A percentile compares a stretch with the other conserved stretches of the same genome.
Conservation (phyloP, 371 early-diverging fungal species). For the Hamiltosporidium tvaerminnensis region DNA sequence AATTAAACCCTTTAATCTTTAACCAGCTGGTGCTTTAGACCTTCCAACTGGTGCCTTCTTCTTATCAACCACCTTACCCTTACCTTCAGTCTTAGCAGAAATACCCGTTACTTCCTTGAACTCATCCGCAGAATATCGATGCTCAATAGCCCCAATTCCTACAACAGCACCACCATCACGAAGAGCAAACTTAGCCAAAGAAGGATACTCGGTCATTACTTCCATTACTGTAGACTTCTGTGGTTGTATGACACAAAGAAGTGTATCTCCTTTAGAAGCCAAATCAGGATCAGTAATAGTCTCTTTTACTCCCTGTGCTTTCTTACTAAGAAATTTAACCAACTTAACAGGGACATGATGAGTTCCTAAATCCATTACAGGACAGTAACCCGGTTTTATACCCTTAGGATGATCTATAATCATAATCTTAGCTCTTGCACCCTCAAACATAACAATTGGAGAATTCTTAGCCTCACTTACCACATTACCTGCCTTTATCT, state of each 20-base stretch:
- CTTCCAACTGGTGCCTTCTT: not conserved
- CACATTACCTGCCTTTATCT: slow-evolving; percentile 44
- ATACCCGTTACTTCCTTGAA: not conserved
- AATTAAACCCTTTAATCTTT: no score
- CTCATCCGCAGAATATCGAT: not conserved
- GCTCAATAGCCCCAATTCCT: slow-evolving; percentile 35
- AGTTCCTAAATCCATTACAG: slow-evolving; percentile 43
- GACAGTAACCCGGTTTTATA: slow-evolving; percentile 45
- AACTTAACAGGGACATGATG: slow-evolving; percentile 41
- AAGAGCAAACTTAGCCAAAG: slow-evolving; percentile 45
- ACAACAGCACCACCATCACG: slow-evolving; percentile 49
- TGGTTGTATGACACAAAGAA: slow-evolving; percentile 34
- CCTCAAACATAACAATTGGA: slow-evolving; percentile 21
- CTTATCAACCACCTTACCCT: not conserved
- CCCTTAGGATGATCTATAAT: slow-evolving; percentile 30
- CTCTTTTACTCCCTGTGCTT: slow-evolving; percentile 7
- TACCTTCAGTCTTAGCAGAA: not conserved
- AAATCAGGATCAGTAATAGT: slow-evolving; percentile 10
- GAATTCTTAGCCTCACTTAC: slow-evolving; percentile 31
- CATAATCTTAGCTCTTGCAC: slow-evolving; percentile 24
- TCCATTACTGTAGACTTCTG: slow-evolving; percentile 46
- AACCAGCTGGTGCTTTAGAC: no score
- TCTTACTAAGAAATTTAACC: slow-evolving; percentile 31
- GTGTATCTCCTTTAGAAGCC: slow-evolving; percentile 22
- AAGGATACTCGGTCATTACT: slow-evolving; percentile 30